phyloP scores from a whole-genome alignment of 2,329 filamentous ascomycete genomes.

The Dryadomyces quercivorus region DNA sequence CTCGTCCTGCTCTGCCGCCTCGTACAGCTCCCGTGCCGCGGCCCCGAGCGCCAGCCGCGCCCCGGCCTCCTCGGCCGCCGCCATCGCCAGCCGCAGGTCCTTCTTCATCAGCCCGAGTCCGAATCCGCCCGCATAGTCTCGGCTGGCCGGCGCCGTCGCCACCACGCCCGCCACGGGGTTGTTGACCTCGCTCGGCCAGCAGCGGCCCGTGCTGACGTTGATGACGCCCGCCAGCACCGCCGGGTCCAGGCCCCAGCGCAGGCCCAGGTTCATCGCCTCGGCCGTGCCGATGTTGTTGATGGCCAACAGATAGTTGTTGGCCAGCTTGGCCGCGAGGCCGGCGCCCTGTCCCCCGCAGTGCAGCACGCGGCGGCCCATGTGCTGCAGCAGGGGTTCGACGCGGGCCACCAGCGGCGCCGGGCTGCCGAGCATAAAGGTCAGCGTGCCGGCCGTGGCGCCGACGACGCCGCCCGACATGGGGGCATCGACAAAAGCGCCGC shows the following conservation, averaged over 20 bases:
- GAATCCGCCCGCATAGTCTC: constrained; percentile 69
- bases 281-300: constrained; percentile 74
- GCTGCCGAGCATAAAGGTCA: constrained; percentile 93
- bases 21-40: constrained; percentile 55
- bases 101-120: constrained; percentile 71
- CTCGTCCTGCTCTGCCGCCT: constrained; percentile 48
- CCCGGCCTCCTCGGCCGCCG: constrained; percentile 56
- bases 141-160: constrained; percentile 58
- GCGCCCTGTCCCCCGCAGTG: constrained; percentile 78
- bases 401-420: constrained; percentile 46
- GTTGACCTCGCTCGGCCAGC: constrained; percentile 93
- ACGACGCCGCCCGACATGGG: constrained; percentile 97
- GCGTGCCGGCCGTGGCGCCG: constrained; percentile 71
- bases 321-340: constrained; percentile 82
- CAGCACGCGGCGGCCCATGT: constrained; percentile 78
- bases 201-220: constrained; percentile 86
- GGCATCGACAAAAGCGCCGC: constrained; percentile 72
- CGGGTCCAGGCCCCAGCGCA: constrained; percentile 46
- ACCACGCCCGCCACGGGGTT: constrained; percentile 86
- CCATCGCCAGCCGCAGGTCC: constrained; percentile 59
- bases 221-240: constrained; percentile 69
- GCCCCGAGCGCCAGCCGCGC: constrained; percentile 54
- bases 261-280: constrained; percentile 55
- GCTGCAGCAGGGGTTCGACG: constrained; percentile 55
- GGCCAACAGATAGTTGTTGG: constrained; percentile 93